Evolutionary conservation across 768 basidiomycete species (phyloP).

Genomic region (Tricholoma saponaceum): DNA sequence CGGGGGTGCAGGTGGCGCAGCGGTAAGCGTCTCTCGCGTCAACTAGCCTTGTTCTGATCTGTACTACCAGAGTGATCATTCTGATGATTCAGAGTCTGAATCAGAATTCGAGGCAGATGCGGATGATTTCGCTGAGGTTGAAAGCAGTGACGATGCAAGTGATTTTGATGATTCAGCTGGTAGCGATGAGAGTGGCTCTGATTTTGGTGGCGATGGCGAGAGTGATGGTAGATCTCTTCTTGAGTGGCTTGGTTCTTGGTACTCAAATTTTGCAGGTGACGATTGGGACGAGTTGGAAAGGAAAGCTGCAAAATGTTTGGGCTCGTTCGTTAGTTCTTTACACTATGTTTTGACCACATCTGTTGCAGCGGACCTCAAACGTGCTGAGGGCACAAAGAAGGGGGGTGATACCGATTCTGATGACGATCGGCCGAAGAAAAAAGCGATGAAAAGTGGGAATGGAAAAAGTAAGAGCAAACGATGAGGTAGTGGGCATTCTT

Average conservation of each 20-base stretch:
- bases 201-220: constrained; percentile 49
- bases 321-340: not conserved
- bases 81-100: constrained; percentile 44
- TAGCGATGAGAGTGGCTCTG: constrained; percentile 62
- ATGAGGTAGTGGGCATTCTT: constrained; percentile 9
- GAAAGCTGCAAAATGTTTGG: constrained; percentile 82
- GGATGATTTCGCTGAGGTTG: constrained; percentile 52
- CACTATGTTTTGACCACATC: constrained; percentile 16
- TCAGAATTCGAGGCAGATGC: constrained; percentile 55
- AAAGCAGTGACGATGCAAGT: constrained; percentile 54
- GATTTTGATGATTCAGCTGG: constrained; percentile 68
- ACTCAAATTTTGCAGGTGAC: constrained; percentile 47
- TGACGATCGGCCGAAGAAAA: constrained; percentile 44
- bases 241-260: constrained; percentile 6
- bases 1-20: constrained; percentile 63
- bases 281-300: constrained; percentile 96
- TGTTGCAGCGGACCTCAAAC: constrained; percentile 45
- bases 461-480: constrained; percentile 32
- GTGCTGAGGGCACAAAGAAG: constrained; percentile 35
- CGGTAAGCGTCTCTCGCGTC: constrained; percentile 40
- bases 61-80: constrained; percentile 32
- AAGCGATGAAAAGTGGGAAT: constrained; percentile 32
- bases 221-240: constrained; percentile 53
- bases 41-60: not conserved
- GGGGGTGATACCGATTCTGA: constrained; percentile 50